A percentile compares a stretch with the other conserved stretches of the same genome.
Conservation (phyloP, 202 grass and related monocot genomes). For the Panicum hallii region DNA sequence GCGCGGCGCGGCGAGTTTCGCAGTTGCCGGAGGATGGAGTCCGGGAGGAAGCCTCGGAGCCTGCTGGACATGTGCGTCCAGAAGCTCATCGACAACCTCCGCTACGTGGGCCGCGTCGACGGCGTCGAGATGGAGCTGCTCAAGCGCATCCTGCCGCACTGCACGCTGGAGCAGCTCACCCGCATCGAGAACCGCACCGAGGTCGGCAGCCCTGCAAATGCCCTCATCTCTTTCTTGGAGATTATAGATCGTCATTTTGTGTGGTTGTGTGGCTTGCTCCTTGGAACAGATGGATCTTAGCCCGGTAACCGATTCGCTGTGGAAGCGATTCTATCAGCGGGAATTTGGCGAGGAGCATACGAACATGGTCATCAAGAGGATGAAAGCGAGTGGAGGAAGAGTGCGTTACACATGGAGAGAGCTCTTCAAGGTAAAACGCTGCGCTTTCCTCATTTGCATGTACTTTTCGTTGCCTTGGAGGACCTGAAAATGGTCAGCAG, state of each 20-base stretch:
- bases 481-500: not conserved
- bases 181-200: constrained; percentile 58
- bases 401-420: constrained; percentile 64
- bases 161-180: constrained; percentile 64
- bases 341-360: constrained; percentile 63
- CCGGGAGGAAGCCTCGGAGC: constrained; percentile 46
- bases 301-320: constrained; percentile 65
- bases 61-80: constrained; percentile 73
- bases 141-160: constrained; percentile 79
- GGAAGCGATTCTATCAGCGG: constrained; percentile 77
- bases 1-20: not conserved
- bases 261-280: constrained; percentile 25
- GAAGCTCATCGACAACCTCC: constrained; percentile 69
- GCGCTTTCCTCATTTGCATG: not conserved
- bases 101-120: constrained; percentile 59
- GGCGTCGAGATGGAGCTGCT: constrained; percentile 62
- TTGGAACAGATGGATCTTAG: constrained; percentile 68
- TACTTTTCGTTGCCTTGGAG: not conserved
- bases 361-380: constrained; percentile 48
- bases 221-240: not conserved
- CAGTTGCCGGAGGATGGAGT: constrained; percentile 40
- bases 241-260: not conserved
- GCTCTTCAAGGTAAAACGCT: constrained; percentile 62
- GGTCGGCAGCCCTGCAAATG: constrained; percentile 35
- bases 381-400: constrained; percentile 20